A percentile compares a stretch with the other conserved stretches of the same genome.
Conservation (phyloP, 352 stramenopile species). For the Elongisporangium prolatum region DNA sequence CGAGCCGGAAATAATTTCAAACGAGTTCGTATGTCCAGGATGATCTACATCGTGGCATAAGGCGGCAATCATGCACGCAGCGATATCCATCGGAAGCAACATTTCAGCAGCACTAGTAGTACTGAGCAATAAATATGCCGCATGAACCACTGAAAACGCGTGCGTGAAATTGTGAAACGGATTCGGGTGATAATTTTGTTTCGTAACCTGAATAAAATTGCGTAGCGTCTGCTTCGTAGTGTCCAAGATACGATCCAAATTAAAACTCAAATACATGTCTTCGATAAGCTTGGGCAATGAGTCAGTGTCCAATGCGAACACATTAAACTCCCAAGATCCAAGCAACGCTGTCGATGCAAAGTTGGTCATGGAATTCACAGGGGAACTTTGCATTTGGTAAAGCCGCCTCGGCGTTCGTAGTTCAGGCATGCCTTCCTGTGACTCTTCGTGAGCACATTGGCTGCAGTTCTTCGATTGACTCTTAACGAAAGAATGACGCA, state of each 20-base stretch:
- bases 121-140: constrained; percentile 77
- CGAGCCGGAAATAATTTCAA: constrained; percentile 77
- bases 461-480: constrained; percentile 21
- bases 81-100: constrained; percentile 81
- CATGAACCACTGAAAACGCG: constrained; percentile 85
- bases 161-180: constrained; percentile 92
- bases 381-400: not conserved
- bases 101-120: constrained; percentile 61
- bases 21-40: constrained; percentile 87
- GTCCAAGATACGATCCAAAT: constrained; percentile 54
- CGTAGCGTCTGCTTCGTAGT: constrained; percentile 51
- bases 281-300: constrained; percentile 49
- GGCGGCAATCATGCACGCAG: constrained; percentile 77
- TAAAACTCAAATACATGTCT: constrained; percentile 77
- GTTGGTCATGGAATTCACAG: constrained; percentile 3
- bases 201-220: constrained; percentile 80
- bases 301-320: constrained; percentile 57
- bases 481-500: constrained; percentile 56
- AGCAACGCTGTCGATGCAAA: constrained; percentile 11
- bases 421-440: not conserved
- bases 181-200: constrained; percentile 84
- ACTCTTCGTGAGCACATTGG: not conserved
- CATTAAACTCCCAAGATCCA: constrained; percentile 77
- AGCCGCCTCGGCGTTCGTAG: not conserved
- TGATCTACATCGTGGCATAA: constrained; percentile 91